A percentile compares a stretch with the other conserved stretches of the same genome.
Conservation (phyloP, 306 rosid species). For the Medicago arabica region DNA sequence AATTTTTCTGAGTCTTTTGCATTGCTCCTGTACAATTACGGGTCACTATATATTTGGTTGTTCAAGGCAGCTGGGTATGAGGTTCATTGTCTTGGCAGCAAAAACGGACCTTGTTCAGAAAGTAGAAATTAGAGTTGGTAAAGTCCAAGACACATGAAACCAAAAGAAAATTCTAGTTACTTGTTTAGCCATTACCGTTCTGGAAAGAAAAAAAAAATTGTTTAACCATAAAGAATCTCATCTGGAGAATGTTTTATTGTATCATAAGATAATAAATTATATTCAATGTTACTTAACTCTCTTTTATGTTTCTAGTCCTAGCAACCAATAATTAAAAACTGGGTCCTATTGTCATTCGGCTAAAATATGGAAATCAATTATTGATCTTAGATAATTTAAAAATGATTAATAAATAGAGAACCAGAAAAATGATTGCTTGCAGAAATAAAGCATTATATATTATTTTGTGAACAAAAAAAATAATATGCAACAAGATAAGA, state of each 20-base stretch:
- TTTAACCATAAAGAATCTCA: conserved; percentile 39
- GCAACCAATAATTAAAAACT: background rate
- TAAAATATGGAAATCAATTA: background rate
- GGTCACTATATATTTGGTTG: conserved; percentile 29
- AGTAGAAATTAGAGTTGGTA: conserved; percentile 36
- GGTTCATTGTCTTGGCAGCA: conserved; percentile 38
- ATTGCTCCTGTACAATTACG: conserved; percentile 14
- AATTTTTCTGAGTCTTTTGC: conserved; percentile 16
- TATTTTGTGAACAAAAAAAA: background rate
- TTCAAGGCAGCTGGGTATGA: conserved; percentile 40
- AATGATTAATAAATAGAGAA: background rate
- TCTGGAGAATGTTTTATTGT: background rate
- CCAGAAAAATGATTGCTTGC: background rate
- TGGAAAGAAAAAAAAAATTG: background rate
- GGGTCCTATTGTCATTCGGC: background rate
- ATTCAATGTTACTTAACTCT: background rate
- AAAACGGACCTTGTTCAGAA: conserved; percentile 39
- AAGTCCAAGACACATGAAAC: conserved; percentile 23
- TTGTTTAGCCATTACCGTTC: conserved; percentile 33
- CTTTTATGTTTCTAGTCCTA: background rate
- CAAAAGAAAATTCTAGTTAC: conserved; percentile 19
- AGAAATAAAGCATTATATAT: background rate
- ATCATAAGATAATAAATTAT: background rate
- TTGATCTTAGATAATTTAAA: background rate
- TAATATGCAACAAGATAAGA: background rate